phyloP scores from a whole-genome alignment of 371 early-diverging fungal species.

The Paraphysoderma sedebokerense region DNA sequence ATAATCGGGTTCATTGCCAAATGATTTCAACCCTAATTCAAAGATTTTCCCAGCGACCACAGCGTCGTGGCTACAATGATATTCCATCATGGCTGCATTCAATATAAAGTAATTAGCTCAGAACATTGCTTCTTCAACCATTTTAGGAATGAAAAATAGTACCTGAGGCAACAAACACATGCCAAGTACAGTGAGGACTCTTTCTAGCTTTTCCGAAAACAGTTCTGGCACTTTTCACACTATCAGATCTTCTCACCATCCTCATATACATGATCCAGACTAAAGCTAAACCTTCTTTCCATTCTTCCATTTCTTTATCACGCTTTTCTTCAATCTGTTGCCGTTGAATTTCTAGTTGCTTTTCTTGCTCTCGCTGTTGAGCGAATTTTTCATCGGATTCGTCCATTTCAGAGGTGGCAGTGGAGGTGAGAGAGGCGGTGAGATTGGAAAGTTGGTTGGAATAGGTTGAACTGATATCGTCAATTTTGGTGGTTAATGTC shows the following conservation, averaged over 20 bases:
- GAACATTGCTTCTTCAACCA: not conserved
- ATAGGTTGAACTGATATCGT: not conserved
- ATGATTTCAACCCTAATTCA: constrained; percentile 30
- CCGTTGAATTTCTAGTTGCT: constrained; percentile 42
- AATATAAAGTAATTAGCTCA: not conserved
- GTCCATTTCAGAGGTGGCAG: not conserved
- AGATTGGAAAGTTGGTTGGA: not conserved
- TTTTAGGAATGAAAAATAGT: constrained; percentile 2
- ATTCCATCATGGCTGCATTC: constrained; percentile 70
- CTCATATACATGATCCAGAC: constrained; percentile 82
- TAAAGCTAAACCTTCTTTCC: constrained; percentile 40
- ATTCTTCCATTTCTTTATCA: constrained; percentile 37
- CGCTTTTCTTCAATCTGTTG: constrained; percentile 36
- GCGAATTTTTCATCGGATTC: constrained; percentile 3
- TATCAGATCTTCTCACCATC: constrained; percentile 58
- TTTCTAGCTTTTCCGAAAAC: constrained; percentile 69
- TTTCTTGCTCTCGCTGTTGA: constrained; percentile 39
- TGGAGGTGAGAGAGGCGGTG: not conserved
- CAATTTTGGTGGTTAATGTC: constrained; percentile 19
- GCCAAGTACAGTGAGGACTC: constrained; percentile 52
- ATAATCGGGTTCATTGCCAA: not conserved
- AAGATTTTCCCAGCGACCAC: constrained; percentile 79
- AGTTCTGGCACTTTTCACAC: constrained; percentile 52
- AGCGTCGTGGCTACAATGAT: constrained; percentile 69
- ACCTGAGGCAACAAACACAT: constrained; percentile 68